Conservation (phyloP, 176 grass and related monocot species). For the Bolboschoenus planiculmis region DNA sequence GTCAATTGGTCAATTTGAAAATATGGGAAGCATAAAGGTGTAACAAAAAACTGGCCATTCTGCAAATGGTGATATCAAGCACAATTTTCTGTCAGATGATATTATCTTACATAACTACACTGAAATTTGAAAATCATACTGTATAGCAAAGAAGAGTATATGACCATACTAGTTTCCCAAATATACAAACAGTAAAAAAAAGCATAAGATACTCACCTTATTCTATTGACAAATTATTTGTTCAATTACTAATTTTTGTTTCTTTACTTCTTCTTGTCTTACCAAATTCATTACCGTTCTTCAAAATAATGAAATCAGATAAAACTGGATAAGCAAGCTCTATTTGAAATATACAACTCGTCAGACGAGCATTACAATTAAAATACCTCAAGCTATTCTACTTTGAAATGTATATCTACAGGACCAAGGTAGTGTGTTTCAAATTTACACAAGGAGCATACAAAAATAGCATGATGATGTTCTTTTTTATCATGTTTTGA, state of each 20-base stretch:
- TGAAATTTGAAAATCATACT: not conserved
- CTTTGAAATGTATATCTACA: not conserved
- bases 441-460: not conserved
- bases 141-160: not conserved
- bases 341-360: not conserved
- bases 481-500: not conserved
- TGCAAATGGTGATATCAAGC: not conserved
- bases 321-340: not conserved
- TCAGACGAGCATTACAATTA: not conserved
- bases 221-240: conserved; percentile 3
- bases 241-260: not conserved
- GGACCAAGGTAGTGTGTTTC: not conserved
- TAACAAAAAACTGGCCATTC: not conserved
- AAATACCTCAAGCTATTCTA: not conserved
- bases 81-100: not conserved
- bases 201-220: not conserved
- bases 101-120: not conserved
- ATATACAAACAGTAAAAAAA: conserved; percentile 1
- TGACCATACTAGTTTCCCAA: not conserved
- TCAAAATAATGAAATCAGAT: conserved; percentile 10
- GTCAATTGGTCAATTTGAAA: not conserved
- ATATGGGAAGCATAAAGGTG: not conserved
- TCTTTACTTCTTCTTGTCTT: not conserved
- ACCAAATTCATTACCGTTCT: not conserved
- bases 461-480: not conserved